Base-by-base conservation (phyloP, 2,329 filamentous ascomycete species). In the Lecanicillium sp. region DNA sequence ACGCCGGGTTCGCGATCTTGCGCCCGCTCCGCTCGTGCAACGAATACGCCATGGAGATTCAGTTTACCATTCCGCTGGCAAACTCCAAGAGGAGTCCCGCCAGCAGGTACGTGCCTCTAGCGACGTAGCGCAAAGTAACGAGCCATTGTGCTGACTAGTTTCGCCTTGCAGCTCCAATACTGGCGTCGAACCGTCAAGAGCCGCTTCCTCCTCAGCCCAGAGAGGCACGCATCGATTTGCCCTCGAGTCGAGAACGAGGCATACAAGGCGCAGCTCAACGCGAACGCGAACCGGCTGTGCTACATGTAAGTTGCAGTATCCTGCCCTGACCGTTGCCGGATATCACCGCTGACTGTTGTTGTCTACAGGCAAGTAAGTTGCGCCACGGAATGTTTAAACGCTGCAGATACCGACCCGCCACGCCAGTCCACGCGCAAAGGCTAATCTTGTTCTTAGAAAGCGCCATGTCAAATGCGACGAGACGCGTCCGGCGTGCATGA, bases 401-500 rank as follows among this genome's bases (percentile, higher is more conserved):
- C 6, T 25, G 11, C 22, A 6, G 22, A 25, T 25, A 25, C 22
- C 22, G 22, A 25, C 7, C 22, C 22, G 22, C 22, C 22, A 25
- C 11, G 11, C 22, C 11, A 7, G 17, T 27, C 9, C 19, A 14
- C 11, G 19, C 9, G 22, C 22, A 12, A 18, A 6, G 17, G 12
- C 5, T 29, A 29, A 25, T 11, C 30, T 14, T 28, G 3, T 17
- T 15, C 18, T 31, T 34, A 63, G 60, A 37, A 63, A 62, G 38
- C 61, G 62, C 15, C 62, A 65, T 44, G 57, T 65, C 28, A 65
- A 65, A 47, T 65, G 62, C 40, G 62, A 65, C 35, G 62, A 65
- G 46, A 59, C 59, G 17, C 58, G 59, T 28, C 62, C 62, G 14
- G 54, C 59, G 5, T 65, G 62, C 42, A 51, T 59, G 25, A 65